A percentile compares a stretch with the other conserved stretches of the same genome.
phyloP scores from a whole-genome alignment of 1,284 basidiomycete genomes.

The Ceratobasidium sp. region DNA sequence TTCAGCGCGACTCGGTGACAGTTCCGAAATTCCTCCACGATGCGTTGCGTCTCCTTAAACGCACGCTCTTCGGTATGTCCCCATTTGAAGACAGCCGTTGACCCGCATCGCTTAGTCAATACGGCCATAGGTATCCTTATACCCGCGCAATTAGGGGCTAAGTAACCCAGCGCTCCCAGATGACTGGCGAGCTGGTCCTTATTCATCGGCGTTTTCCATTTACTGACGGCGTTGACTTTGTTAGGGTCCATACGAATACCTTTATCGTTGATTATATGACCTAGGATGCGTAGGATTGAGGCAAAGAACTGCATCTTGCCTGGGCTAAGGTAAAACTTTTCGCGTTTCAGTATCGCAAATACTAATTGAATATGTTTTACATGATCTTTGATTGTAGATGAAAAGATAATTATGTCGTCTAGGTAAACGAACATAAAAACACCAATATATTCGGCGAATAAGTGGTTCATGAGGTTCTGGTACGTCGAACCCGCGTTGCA shows the following conservation, averaged over 20 bases:
- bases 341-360: conserved; percentile 41
- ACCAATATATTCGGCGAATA: conserved; percentile 52
- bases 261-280: conserved; percentile 56
- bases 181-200: conserved; percentile 43
- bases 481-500: conserved; percentile 59
- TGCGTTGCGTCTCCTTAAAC: conserved; percentile 54
- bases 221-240: conserved; percentile 42
- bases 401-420: conserved; percentile 57
- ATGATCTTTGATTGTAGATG: conserved; percentile 44
- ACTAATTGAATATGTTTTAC: conserved; percentile 28
- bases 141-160: conserved; percentile 21
- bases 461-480: conserved; percentile 57
- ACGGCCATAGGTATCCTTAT: conserved; percentile 50
- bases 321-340: conserved; percentile 43
- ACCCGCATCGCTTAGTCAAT: conserved; percentile 48
- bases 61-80: conserved; percentile 53
- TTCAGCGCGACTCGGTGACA: conserved; percentile 50
- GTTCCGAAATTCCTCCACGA: conserved; percentile 50
- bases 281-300: conserved; percentile 51
- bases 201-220: conserved; percentile 46
- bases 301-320: conserved; percentile 13
- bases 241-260: conserved; percentile 52
- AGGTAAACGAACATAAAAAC: conserved; percentile 56
- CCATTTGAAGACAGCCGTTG: conserved; percentile 51
- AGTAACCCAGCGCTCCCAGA: conserved; percentile 46